phyloP scores from a whole-genome alignment of 139 green algal species.

The Zygnema cylindricum region DNA sequence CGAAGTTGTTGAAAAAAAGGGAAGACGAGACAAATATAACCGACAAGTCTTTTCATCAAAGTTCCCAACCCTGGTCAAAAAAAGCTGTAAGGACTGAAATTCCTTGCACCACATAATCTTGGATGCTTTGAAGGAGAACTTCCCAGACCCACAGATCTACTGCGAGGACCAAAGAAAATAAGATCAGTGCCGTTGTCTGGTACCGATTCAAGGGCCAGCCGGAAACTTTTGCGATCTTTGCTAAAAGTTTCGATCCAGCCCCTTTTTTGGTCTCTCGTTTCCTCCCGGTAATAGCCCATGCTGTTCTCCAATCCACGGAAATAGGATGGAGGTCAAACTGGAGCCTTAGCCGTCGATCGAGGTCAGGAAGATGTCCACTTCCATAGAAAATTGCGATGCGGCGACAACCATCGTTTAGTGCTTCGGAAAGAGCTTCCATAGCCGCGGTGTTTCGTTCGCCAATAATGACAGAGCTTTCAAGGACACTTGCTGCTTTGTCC shows the following conservation, averaged over 20 bases:
- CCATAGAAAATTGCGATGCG: conserved; percentile 63
- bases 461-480: conserved; percentile 58
- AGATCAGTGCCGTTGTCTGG: conserved; percentile 55
- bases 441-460: conserved; percentile 56
- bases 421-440: conserved; percentile 47
- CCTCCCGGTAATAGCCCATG: conserved; percentile 51
- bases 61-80: conserved; percentile 42
- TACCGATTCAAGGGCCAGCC: conserved; percentile 61
- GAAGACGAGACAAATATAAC: no score
- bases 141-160: conserved; percentile 60
- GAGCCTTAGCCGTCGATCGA: conserved; percentile 23
- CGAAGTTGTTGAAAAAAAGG: no score
- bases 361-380: conserved; percentile 57
- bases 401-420: conserved; percentile 32
- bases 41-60: no score
- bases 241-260: conserved; percentile 16
- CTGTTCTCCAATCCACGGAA: conserved; percentile 38
- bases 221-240: conserved; percentile 26
- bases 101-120: neutral
- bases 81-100: conserved; percentile 13
- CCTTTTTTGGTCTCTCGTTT: conserved; percentile 9
- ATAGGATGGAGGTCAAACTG: conserved; percentile 36
- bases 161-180: conserved; percentile 58
- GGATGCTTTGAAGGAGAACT: conserved; percentile 9
- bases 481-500: conserved; percentile 31